Base-by-base conservation (phyloP, 2,329 filamentous ascomycete species). In the Pseudocercospora macadamiae region DNA sequence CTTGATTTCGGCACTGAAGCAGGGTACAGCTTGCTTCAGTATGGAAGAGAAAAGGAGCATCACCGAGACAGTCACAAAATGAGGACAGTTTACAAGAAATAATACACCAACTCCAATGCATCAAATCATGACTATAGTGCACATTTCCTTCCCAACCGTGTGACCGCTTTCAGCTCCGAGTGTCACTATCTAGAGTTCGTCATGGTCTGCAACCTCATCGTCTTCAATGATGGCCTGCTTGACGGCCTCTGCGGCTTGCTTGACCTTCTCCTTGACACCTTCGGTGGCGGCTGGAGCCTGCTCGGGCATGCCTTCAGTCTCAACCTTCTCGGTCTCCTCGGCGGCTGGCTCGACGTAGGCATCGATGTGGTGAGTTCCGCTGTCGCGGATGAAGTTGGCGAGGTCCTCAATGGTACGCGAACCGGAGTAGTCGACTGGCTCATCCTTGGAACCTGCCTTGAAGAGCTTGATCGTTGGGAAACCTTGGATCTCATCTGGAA, bases 391-490 rank as follows among this genome's bases (percentile, higher is more conserved):
- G 82, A 99, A 99, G 71, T 88, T 84, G 72, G 90, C 88, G 61
- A 99, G 86, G 75, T 97, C 95, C 81, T 96, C 91, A 57, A 97
- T 81, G 55, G 91, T 95, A 72, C 95, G 91, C 66, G 88, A 85
- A 70, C 95, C 95, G 66, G 83, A 84, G 86, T 97, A 99, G 70
- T 91, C 91, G 64, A 97, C 78, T 60, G 95, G 90, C 68, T 86
- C 82, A 73, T 84, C 83, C 87, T 99, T 99, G 78, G 84, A 83
- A 72, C 92, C 93, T 70, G 95, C 95, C 65, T 91, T 86, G 89
- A 87, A 99, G 68, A 99, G 86, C 86, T 97, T 97, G 86, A 99
- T 97, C 76, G 95, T 99, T 58, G 95, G 95, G 89, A 99, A 99
- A 65, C 95, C 95, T 78, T 91, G 86, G 73, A 99, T 91, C 81